phyloP scores from a whole-genome alignment of 108 stramenopile genomes.

The Fragilaria crotonensis region DNA sequence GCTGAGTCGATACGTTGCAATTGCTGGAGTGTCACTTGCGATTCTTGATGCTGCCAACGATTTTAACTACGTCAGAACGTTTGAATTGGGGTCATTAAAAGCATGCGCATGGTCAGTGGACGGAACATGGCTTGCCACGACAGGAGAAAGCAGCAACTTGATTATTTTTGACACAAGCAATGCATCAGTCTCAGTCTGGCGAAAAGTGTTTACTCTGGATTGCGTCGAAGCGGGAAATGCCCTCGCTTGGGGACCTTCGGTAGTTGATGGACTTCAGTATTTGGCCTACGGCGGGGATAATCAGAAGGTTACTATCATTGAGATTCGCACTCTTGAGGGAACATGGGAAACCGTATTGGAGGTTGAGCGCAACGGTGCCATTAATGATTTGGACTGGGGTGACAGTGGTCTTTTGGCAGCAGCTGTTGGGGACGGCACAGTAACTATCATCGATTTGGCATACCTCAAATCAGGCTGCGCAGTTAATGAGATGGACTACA shows the following conservation, averaged over 20 bases:
- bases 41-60: constrained; percentile 35
- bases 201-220: constrained; percentile 36
- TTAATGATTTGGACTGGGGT: constrained; percentile 61
- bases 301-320: constrained; percentile 39
- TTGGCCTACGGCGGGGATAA: constrained; percentile 63
- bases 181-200: constrained; percentile 29
- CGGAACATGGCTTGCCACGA: constrained; percentile 42
- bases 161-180: constrained; percentile 43
- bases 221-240: constrained; percentile 27
- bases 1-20: constrained; percentile 39
- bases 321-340: constrained; percentile 47
- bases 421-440: constrained; percentile 52
- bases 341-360: constrained; percentile 61
- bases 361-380: constrained; percentile 30
- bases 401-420: constrained; percentile 43
- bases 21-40: constrained; percentile 20
- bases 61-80: constrained; percentile 20
- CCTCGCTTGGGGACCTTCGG: constrained; percentile 60
- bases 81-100: constrained; percentile 11
- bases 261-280: constrained; percentile 42
- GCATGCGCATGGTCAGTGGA: constrained; percentile 50
- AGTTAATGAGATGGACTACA: constrained; percentile 72
- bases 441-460: constrained; percentile 49
- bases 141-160: constrained; percentile 37
- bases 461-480: constrained; percentile 58